These are phyloP conservation scores for Aschersonia sp. DNA, from an alignment of 2,329 filamentous ascomycete genomes.

Conservation along the genomic window DNA sequence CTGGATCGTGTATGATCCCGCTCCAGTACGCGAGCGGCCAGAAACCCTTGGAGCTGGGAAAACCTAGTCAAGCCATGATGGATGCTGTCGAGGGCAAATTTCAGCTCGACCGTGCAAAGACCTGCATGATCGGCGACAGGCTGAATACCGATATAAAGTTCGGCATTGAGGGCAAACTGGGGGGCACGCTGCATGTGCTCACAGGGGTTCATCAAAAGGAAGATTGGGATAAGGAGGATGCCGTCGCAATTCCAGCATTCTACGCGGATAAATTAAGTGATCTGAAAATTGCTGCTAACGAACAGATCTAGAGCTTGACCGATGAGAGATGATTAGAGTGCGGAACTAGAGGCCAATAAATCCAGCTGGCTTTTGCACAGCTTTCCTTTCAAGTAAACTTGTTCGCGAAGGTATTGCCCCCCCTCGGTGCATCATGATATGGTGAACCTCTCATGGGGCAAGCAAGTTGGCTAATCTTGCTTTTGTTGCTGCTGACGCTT, in stretches of 20 bases:
- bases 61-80: slow-evolving; percentile 99
- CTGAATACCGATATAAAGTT: slow-evolving; percentile 95
- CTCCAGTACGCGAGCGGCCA: slow-evolving; percentile 56
- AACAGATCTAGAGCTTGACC: no score
- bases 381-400: no score
- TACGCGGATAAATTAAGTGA: slow-evolving; percentile 81
- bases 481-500: slow-evolving; percentile 27
- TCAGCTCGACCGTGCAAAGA: slow-evolving; percentile 64
- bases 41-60: slow-evolving; percentile 69
- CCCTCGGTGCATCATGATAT: no score
- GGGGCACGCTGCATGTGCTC: slow-evolving; percentile 80
- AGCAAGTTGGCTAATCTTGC: slow-evolving; percentile 15
- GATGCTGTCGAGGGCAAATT: slow-evolving; percentile 96
- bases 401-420: no score
- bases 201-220: slow-evolving; percentile 81
- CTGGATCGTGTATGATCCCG: slow-evolving; percentile 68
- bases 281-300: slow-evolving; percentile 27
- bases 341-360: no score
- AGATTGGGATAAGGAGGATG: slow-evolving; percentile 60
- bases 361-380: no score
- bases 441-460: no score
- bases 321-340: no score
- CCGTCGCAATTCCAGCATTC: slow-evolving; percentile 58
- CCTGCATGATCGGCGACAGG: slow-evolving; percentile 93
- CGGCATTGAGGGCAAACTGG: slow-evolving; percentile 77